Percentiles rank a stretch among this genome's conserved stretches.
These are phyloP conservation scores for Chaetomium tenue DNA, from an alignment of 495 filamentous ascomycete species.

Conservation along the genomic window DNA sequence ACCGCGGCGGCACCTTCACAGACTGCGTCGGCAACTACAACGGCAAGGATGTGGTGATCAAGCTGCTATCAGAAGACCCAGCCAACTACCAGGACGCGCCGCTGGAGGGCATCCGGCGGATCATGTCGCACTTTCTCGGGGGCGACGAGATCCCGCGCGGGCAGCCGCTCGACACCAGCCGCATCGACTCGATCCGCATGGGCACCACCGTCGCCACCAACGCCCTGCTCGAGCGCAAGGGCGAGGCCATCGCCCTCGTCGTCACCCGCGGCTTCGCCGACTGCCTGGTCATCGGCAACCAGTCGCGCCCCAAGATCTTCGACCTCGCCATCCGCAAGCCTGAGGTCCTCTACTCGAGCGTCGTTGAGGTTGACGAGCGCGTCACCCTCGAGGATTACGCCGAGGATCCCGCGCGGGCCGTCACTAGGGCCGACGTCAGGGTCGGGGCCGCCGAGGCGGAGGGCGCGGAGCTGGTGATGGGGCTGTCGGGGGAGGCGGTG, in stretches of 20 bases:
- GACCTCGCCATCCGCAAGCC: slow-evolving; percentile 78
- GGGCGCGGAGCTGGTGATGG: slow-evolving; percentile 58
- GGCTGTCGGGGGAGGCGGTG: slow-evolving; percentile 68
- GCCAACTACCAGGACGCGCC: slow-evolving; percentile 86
- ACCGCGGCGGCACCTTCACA: slow-evolving; percentile 69
- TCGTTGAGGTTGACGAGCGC: slow-evolving; percentile 78
- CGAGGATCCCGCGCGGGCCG: slow-evolving; percentile 65
- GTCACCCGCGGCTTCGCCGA: slow-evolving; percentile 94
- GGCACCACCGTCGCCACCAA: slow-evolving; percentile 89
- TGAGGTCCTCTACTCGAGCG: slow-evolving; percentile 71
- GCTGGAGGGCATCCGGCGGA: slow-evolving; percentile 85
- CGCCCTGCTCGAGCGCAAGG: slow-evolving; percentile 87
- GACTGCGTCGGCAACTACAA: slow-evolving; percentile 71
- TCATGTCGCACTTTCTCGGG: slow-evolving; percentile 75
- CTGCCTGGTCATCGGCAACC: slow-evolving; percentile 83
- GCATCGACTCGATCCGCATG: slow-evolving; percentile 85
- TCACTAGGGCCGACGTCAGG: slow-evolving; percentile 50
- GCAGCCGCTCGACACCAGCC: slow-evolving; percentile 74
- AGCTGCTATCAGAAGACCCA: slow-evolving; percentile 87
- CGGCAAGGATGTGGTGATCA: slow-evolving; percentile 77
- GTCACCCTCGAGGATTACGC: slow-evolving; percentile 88
- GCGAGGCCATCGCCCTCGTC: slow-evolving; percentile 84
- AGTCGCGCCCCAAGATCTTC: slow-evolving; percentile 79
- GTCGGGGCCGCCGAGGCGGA: slow-evolving; percentile 47
- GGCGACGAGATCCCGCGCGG: slow-evolving; percentile 72